A percentile compares a stretch with the other conserved stretches of the same genome.
Conservation (phyloP, 1,284 basidiomycete genomes). For the Tetrapyrgos nigripes region DNA sequence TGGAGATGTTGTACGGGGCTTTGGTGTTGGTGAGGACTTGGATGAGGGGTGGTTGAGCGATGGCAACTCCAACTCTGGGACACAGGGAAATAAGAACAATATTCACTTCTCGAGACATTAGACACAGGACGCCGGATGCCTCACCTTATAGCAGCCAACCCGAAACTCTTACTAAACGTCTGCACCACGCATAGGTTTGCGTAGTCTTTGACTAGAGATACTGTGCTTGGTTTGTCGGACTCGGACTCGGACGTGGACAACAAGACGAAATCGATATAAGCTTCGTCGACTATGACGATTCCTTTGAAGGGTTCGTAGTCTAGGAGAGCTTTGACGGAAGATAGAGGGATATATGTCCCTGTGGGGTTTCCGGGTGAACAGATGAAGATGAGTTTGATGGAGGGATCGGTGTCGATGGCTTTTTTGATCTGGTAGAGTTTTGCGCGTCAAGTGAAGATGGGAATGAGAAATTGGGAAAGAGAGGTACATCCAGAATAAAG, state of each 20-base stretch:
- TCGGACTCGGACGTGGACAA: too few relatives aligned
- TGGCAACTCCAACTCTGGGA: conserved; percentile 87
- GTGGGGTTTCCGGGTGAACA: conserved; percentile 99
- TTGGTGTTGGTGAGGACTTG: conserved; percentile 96
- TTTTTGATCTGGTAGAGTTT: conserved; percentile 66
- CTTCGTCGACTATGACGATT: conserved; percentile 95
- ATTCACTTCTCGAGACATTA: neutral
- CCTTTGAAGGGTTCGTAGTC: conserved; percentile 88
- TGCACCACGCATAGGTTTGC: conserved; percentile 94
- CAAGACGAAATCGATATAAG: conserved; percentile 98
- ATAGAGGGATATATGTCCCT: conserved; percentile 85
- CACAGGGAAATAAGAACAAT: neutral
- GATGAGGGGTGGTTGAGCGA: conserved; percentile 89
- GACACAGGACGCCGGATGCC: conserved; percentile 23
- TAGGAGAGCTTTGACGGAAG: conserved; percentile 74
- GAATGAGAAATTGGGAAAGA: neutral
- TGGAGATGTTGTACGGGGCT: conserved; percentile 97
- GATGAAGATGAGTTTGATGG: conserved; percentile 92
- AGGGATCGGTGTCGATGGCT: conserved; percentile 67
- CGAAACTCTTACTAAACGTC: conserved; percentile 96
- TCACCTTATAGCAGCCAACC: conserved; percentile 92
- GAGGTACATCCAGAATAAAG: neutral
- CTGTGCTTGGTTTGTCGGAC: conserved; percentile 67
- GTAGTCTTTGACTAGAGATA: conserved; percentile 79
- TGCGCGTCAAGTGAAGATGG: neutral